Evolutionary conservation across 1,139 yeast species (phyloP), one percentile per base, ranked within the genome.

Genomic region (Protomyces gravidus): DNA sequence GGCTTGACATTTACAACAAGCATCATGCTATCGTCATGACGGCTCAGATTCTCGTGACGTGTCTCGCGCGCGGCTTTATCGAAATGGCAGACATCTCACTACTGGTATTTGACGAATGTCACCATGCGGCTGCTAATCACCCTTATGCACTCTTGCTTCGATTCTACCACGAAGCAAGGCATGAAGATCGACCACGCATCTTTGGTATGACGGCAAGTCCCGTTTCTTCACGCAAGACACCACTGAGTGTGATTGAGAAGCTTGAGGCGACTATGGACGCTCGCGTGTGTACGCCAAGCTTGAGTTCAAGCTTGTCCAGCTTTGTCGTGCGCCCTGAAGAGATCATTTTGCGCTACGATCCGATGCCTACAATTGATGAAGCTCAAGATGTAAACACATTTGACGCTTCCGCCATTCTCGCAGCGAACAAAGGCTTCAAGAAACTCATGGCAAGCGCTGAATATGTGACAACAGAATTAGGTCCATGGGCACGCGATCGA

Each of bases 191-290:
- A 19, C 65, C 65, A 2, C 47, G 58, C 9, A 48, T 63, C 13
- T 62, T 63, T 27, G 65, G 65, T 9, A 63, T 63, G 64, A 63
- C 65, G 11, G 65, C 65, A 4, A 55, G 62, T 17, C 63, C 64
- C 4, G 46, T 59, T n/a, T 58, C 53, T 11, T 60, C 62, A 21
- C 55, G 47, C 17, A 45, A 45, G 19, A 17, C 27, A 21, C 40
- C 55, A 3, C 25, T 7, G 19, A 28, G 30, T 13, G 28, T 39
- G n/a, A 27, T 45, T 6, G 47, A 27, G 23, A 51, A 53, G 17
- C 48, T 60, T 19, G 64, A 62, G 28, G 33, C 30, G 3, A 45
- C 47, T 13, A 30, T 60, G 36, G 55, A 60, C 39, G 61, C 55
- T 4, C 40, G 48, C 23, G 47, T 60, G 28, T 42, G 61, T 21